Base-by-base conservation (phyloP, 2,329 filamentous ascomycete genomes). In the Nemania sp. region DNA sequence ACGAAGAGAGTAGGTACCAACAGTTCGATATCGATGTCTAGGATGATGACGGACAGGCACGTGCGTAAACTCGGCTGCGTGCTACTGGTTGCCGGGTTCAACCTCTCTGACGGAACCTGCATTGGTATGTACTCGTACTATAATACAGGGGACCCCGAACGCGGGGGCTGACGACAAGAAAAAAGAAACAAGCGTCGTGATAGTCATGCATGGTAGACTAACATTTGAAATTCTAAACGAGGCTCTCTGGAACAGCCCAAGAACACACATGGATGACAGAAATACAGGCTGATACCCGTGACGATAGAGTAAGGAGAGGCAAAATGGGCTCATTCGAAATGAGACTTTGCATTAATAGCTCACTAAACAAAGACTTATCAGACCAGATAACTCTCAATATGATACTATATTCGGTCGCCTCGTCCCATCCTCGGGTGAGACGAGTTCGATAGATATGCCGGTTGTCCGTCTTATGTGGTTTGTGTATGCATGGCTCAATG, bases 141-240 rank as follows among this genome's bases (percentile, higher is more conserved):
- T 67, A 54, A 47, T 67, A 54, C 54, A 55, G 53, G 60, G 54
- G 54, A n/a, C 22, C 13, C 13, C 27, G 18, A 11, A 4, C 10
- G 55, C 49, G 54, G 32, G 65, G 38, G 43, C 52, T 53, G 45
- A 62, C 27, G 20, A 41, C 43, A 58, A 62, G 53, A 58, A 22
- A 56, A 63, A 20, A 20, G 53, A 26, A 49, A 53, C 24, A 41
- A 29, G n/a, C 22, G 49, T 38, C 6, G 55, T 66, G 47, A 56
- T 51, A 35, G 43, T 38, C 52, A 45, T 58, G 27, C 57, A 61
- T 13, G 26, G 29, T 47, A 49, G 26, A 59, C 54, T 24, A 62
- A 52, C 47, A 62, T 49, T 53, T 22, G 11, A 58, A 53, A 51
- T 61, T 52, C 11, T 18, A 29, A n/a, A 41, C 29, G 66, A 47